Base-by-base conservation (phyloP, 2,329 filamentous ascomycete species). In the Claviceps pazoutovae region DNA sequence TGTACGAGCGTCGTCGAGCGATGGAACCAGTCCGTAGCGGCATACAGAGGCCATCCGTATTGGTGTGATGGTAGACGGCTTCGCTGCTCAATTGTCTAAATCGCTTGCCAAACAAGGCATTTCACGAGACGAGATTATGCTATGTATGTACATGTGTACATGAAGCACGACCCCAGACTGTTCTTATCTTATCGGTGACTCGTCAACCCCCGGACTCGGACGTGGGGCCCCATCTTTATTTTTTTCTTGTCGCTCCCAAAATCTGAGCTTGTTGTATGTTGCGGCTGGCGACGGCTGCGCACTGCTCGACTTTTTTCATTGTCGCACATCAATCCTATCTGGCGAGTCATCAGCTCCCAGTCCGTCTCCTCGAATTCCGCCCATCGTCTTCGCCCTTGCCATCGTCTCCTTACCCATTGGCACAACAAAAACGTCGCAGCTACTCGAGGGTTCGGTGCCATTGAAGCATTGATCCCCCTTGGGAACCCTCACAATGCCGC, bases 401-500 rank as follows among this genome's bases (percentile, higher is more conserved):
- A 23, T 54, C 52, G 36, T 41, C 48, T 38, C 36, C 53, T 43
- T 45, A 61, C 60, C 62, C 64, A 65, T 62, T 60, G 65, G 61
- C 55, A 60, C 51, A 53, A 8, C 55, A 56, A 51, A 11, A 59
- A 62, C 59, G 56, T 63, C 60, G 57, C 64, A 59, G 59, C 60
- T 64, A 61, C 61, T 63, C 60, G 62, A 61, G 62, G 62, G 61
- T 64, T 34, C 64, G 59, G 66, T 63, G 64, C 62, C 56, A 58
- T 56, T 57, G 50, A 56, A 58, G 64, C 63, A 67, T 68, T 66
- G 64, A 65, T 58, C 26, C 59, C 60, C 60, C 56, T 56, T 59
- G 56, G 59, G 59, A 59, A 57, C 58, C 58, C 56, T 23, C 59
- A 55, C 60, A 57, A 70, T 70, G 69, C 67, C 66, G 62, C 63